Evolutionary conservation across 164 flowering plant species (phyloP), one percentile per base, ranked within the genome.

Genomic region (Taxillus chinensis): DNA sequence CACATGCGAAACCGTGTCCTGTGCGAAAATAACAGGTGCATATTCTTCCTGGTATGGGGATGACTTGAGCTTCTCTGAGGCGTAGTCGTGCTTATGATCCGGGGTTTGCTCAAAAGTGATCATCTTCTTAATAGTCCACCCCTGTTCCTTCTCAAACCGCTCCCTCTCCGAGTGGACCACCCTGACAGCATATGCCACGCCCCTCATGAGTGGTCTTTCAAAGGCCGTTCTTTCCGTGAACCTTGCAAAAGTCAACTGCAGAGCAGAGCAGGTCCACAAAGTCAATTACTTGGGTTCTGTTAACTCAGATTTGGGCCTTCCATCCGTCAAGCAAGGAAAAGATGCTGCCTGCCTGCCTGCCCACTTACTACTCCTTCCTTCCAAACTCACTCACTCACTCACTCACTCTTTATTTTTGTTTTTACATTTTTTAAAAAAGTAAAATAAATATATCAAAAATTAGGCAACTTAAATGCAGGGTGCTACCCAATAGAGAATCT

Each of bases 1-100:
- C 15, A 93, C 83, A 63, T 93, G 97, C 1, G 95, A 73, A 65
- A 90, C 61, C 43, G 91, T 93, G 62, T 90, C 95, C 68, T 93
- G 97, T 13, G 99, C 92, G 71, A 93, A 93, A 70, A 93, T 90
- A 57, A 93, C 99, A 1, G 99, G 99, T 54, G 99, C 97, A 77
- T 93, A 93, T 78, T 93, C 99, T 64, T 84, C 92, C 68, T 83
- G 86, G 62, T 82, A 52, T 42, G 92, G 96, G 8, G 95, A 83
- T 48, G 89, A 75, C 69, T 83, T 87, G 51, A 73, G 76, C 8
- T 57, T 67, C 60, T 83, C 91, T 8, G 80, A 67, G 38, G 71
- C 71, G 73, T 75, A 73, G 48, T 84, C 84, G 71, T 82, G 86
- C 72, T 89, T 77, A 40, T 81, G 90, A 76, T 79, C 95, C 12